Base-by-base conservation (phyloP, 306 rosid species). In the Spatholobus suberectus region DNA sequence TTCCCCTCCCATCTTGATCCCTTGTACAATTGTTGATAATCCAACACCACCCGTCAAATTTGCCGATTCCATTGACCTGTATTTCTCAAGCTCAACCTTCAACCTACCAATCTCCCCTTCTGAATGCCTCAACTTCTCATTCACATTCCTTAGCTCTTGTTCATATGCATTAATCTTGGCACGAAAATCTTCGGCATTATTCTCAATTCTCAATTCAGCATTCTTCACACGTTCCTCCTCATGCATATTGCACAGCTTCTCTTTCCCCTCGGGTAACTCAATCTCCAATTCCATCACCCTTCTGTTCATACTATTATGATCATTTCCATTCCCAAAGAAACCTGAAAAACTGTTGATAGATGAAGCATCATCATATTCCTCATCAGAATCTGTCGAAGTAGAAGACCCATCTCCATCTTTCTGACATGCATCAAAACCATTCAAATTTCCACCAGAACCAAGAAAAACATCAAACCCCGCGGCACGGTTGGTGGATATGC, bases 391-490 rank as follows among this genome's bases (percentile, higher is more conserved):
- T 27, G 99, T 92, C 78, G 91, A 82, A 6, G 94, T 85, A 15
- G 92, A 86, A 12, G 97, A 88, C 46, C 89, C 98, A 63, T 91
- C 95, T 27, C 90, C 94, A 69, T 91, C 98, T 76, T 86, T 96
- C 52, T 88, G 98, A 87, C 40, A 38, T 84, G 74, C 38, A 83
- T 91, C 98, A 13, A 83, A 87, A 81, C 57, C 75, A 83, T 77
- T 86, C 82, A 38, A 73, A 77, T 73, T 90, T 27, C 90, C 97
- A 81, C 89, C 84, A 12, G 94, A 63, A 4, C 99, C 99, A 65
- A 94, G 98, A 73, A 96, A 96, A 88, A 89, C 84, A 78, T 96
- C 99, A 57, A 96, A 96, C 27, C 99, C 99, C 34, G 98, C 84
- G 10, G 99, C 98, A 8, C 98, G 92, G 44, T 76, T 86, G 41